Conservation (phyloP, 768 basidiomycete genomes). For the Trametes cubensis region DNA sequence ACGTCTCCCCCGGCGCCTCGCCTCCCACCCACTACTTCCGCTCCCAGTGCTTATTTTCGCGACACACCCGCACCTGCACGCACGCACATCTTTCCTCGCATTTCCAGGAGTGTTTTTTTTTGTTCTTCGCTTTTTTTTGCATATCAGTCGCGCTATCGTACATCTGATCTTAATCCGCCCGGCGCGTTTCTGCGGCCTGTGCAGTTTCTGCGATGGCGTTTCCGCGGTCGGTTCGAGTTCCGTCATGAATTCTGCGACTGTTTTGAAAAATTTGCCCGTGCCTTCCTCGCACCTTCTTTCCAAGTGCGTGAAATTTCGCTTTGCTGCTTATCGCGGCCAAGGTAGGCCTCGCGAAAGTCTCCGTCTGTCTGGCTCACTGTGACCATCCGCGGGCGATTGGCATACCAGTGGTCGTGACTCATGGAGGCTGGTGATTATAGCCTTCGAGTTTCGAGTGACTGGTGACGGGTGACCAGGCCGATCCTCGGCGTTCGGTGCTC, state of each 20-base stretch:
- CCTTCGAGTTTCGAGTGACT: no score
- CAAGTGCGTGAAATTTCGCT: no score
- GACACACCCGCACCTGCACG: no score
- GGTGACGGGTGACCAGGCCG: background rate
- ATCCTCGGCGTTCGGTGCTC: background rate
- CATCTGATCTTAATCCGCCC: slow-evolving; percentile 9
- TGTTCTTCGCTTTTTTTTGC: background rate
- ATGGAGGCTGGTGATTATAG: no score
- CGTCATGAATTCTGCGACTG: background rate
- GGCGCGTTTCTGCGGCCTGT: background rate
- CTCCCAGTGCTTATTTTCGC: no score
- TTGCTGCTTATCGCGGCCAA: background rate
- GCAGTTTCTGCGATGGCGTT: no score
- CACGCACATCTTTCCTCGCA: background rate
- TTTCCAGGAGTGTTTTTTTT: no score
- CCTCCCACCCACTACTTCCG: no score
- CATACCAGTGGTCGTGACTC: background rate
- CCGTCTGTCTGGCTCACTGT: slow-evolving; percentile 8
- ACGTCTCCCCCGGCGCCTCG: no score
- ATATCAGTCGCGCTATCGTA: slow-evolving; percentile 18
- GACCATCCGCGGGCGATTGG: background rate
- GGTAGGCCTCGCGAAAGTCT: slow-evolving; percentile 7
- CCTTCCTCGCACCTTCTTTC: no score
- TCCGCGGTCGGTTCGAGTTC: no score
- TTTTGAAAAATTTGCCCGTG: background rate